Percentiles rank a stretch among this genome's conserved stretches.
Conservation (phyloP, 2,329 filamentous ascomycete genomes). For the Teratosphaeria viscida region DNA sequence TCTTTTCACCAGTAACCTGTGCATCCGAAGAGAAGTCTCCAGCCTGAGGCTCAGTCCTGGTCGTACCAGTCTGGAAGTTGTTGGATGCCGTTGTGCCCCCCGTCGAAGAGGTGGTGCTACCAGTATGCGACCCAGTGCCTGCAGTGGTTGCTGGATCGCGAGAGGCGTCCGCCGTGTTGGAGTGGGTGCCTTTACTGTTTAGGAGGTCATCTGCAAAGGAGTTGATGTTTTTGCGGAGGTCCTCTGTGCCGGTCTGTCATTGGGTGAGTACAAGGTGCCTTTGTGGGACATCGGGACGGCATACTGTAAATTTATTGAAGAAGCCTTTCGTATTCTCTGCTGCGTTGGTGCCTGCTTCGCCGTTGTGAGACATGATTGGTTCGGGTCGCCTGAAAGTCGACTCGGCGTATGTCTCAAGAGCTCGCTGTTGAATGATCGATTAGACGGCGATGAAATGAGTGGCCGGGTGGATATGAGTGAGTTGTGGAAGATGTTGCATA, state of each 20-base stretch:
- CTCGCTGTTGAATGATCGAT: background rate
- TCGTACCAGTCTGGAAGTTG: background rate
- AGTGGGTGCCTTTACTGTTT: slow-evolving; percentile 5
- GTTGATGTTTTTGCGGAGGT: slow-evolving; percentile 20
- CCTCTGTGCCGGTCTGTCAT: slow-evolving; percentile 14
- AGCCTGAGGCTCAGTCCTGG: background rate
- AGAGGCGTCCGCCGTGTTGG: background rate
- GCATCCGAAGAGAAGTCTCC: background rate
- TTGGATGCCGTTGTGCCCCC: background rate
- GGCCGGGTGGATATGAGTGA: background rate
- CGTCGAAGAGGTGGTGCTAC: background rate
- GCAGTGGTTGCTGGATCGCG: background rate
- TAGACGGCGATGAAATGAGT: background rate
- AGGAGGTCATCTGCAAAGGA: slow-evolving; percentile 17
- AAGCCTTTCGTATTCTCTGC: slow-evolving; percentile 17
- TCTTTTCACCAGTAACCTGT: background rate
- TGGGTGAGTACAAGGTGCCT: background rate
- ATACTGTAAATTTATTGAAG: slow-evolving; percentile 15
- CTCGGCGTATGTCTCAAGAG: background rate
- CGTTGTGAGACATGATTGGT: background rate
- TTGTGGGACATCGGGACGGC: background rate
- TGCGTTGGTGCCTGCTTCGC: slow-evolving; percentile 7
- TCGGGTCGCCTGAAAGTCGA: background rate
- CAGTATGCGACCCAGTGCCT: background rate
- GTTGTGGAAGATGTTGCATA: background rate